These are phyloP conservation scores for Prunus padus DNA, from an alignment of 306 rosid species.

Conservation along the genomic window DNA sequence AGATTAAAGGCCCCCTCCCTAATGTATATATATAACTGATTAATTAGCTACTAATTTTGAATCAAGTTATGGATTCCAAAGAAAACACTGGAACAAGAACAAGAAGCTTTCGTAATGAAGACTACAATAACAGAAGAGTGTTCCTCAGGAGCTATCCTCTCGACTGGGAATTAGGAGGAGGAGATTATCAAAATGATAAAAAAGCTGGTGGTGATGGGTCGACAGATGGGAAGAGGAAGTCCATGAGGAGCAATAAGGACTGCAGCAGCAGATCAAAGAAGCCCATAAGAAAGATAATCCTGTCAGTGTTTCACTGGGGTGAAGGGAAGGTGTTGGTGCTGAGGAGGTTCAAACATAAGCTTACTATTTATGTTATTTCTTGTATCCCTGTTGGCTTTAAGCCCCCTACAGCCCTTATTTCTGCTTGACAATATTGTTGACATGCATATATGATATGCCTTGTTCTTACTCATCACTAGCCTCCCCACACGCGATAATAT, in stretches of 20 bases:
- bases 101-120: conserved; percentile 29
- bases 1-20: background rate
- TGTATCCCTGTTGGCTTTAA: conserved; percentile 28
- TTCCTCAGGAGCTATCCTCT: conserved; percentile 40
- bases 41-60: background rate
- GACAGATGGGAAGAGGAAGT: background rate
- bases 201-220: background rate
- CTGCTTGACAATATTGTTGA: conserved; percentile 2
- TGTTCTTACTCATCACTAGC: too few relatives aligned
- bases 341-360: conserved; percentile 24
- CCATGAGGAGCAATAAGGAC: background rate
- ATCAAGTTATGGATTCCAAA: conserved; percentile 10
- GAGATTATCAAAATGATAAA: conserved; percentile 2
- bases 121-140: conserved; percentile 31
- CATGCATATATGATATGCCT: background rate
- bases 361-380: conserved; percentile 21
- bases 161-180: conserved; percentile 30
- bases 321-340: conserved; percentile 22
- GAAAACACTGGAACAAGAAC: conserved; percentile 1
- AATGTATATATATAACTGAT: background rate
- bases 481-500: too few relatives aligned
- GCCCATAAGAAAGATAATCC: conserved; percentile 15
- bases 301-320: conserved; percentile 26
- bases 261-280: conserved; percentile 4
- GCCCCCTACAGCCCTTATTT: conserved; percentile 18